Base-by-base conservation (phyloP, 2,329 filamentous ascomycete species). In the Colletotrichum spinosum region DNA sequence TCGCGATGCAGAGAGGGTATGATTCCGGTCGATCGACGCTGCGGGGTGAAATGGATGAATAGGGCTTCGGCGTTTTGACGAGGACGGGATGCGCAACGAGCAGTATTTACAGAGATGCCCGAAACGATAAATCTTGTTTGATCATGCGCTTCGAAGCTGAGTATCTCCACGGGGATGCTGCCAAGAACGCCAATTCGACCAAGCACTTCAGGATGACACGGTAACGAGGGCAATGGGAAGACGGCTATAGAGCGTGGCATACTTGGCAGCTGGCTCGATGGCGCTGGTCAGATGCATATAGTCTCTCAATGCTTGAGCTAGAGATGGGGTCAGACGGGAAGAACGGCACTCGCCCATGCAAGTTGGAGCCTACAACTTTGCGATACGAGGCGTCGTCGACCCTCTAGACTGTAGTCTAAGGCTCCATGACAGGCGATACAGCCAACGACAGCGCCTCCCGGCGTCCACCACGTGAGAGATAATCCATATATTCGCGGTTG, bases 41-140 rank as follows among this genome's bases (percentile, higher is more conserved):
- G 62, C 58, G 52, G 52, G 25, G 58, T 58, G 42, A 38, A 41
- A 48, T 62, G 58, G 46, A 37, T 11, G 35, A 56, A 33, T 13
- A 25, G 49, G 35, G 37, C 38, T 56, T 41, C 41, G 46, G n/a
- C 17, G 11, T 25, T 35, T 5, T 11, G 17, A 37, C 25, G 52
- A 45, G n/a, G 17, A 42, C 48, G 58, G 62, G 25, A 25, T 25
- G 25, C 25, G 25, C 62, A 52, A 52, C 9, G 41, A 42, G 57
- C 58, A 42, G 41, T 65, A 65, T 65, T 65, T 65, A 62, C 62
- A 61, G 46, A 62, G 39, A 56, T 48, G 34, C 37, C 39, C 39
- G 51, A 13, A 9, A 25, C 35, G 46, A 60, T 34, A 13, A 39
- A 15, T n/a, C 46, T 13, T 55, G 15, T 42, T 49, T 25, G 44